These are phyloP conservation scores for Lathyrus tuberosus DNA, from an alignment of 306 rosid species.

Conservation along the genomic window DNA sequence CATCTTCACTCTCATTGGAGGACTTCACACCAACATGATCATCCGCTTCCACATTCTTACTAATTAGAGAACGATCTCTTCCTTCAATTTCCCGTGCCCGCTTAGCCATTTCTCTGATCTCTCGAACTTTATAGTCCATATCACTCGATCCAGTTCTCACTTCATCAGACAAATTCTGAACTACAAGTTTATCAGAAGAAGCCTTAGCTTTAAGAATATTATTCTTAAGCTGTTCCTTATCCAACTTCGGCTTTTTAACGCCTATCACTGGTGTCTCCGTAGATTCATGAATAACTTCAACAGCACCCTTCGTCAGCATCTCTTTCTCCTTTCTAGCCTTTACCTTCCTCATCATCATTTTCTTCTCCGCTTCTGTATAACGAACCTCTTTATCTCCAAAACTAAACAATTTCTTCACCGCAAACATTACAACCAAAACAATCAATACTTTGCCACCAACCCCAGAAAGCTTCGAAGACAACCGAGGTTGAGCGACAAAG, in stretches of 20 bases:
- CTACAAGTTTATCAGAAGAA: slow-evolving; percentile 41
- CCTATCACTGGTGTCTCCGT: slow-evolving; percentile 38
- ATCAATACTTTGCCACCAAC: slow-evolving; percentile 63
- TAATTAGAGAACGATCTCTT: slow-evolving; percentile 35
- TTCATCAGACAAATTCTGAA: slow-evolving; percentile 41
- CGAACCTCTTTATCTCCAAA: slow-evolving; percentile 56
- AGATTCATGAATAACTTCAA: slow-evolving; percentile 65
- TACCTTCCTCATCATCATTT: slow-evolving; percentile 88
- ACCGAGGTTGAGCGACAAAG: slow-evolving; percentile 50
- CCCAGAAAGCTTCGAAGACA: slow-evolving; percentile 51
- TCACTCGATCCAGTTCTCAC: slow-evolving; percentile 32
- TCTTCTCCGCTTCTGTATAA: slow-evolving; percentile 63
- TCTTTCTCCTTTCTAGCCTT: slow-evolving; percentile 77
- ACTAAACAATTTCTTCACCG: slow-evolving; percentile 60
- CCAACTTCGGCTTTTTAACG: slow-evolving; percentile 64
- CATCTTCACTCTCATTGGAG: slow-evolving; percentile 37
- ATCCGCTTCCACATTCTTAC: slow-evolving; percentile 39
- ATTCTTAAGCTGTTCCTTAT: slow-evolving; percentile 67
- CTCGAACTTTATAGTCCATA: slow-evolving; percentile 60
- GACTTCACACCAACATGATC: slow-evolving; percentile 39
- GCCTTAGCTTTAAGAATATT: slow-evolving; percentile 58
- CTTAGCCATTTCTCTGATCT: slow-evolving; percentile 68
- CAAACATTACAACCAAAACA: slow-evolving; percentile 64
- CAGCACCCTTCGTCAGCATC: slow-evolving; percentile 47
- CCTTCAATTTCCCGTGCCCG: slow-evolving; percentile 57